Evolutionary conservation across 176 grass and related monocot genomes (phyloP), one percentile per base, ranked within the genome.

Genomic region (Pontederia crassipes): DNA sequence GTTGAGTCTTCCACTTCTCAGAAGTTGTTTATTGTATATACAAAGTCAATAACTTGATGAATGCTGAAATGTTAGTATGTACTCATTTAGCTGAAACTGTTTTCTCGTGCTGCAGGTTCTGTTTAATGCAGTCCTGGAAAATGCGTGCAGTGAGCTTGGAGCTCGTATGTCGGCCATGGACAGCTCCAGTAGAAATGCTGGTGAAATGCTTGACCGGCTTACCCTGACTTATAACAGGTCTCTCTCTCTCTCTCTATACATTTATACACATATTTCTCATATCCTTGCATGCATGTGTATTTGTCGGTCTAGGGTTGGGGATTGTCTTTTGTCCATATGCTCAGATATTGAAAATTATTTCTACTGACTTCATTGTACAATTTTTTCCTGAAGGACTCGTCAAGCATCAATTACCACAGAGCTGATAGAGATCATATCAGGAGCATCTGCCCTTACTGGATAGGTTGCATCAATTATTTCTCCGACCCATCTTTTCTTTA

Each of bases 151-250:
- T 88, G 87, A 97, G 73, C 75, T 97, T 49, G 83, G 92, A 67
- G 87, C 87, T 20, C 81, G 92, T 17, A 97, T 97, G 87, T 97
- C 87, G 69, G 83, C 87, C 51, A 97, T 97, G 92, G 92, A 97
- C 76, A 97, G 76, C 70, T 90, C 92, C 40, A 97, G 87, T 71
- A 89, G 84, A 77, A 96, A 97, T 80, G 92, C 87, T 58, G 92
- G 87, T 40, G 87, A 91, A 54, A 91, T 91, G 92, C 92, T 91
- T 78, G 92, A 97, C 16, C 83, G 92, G 17, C 87, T 97, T 48
- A 97, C 87, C 15, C 78, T 97, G 12, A 82, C 80, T 59, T 90
- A 97, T 46, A 97, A 97, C 66, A 91, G 83, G 87, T 97, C 65
- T 20, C 58, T 8, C 51, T 61, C 28, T 68, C 57, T 8, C 32